Percentiles rank a stretch among this genome's conserved stretches.
phyloP scores from a whole-genome alignment of 208 protist genomes.

The Trypanosoma platydactyli region DNA sequence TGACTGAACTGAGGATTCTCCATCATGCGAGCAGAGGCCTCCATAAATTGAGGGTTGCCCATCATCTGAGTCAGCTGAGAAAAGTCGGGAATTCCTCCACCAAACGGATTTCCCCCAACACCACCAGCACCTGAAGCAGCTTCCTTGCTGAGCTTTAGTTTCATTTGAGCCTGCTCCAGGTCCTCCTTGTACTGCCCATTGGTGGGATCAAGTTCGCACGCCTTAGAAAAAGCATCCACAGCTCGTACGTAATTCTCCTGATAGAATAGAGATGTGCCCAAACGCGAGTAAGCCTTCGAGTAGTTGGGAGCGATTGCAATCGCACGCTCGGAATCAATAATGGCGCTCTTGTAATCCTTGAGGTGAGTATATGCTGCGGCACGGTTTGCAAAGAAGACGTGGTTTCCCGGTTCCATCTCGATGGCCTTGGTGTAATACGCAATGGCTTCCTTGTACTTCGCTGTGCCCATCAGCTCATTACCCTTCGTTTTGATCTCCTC shows the following conservation, averaged over 20 bases:
- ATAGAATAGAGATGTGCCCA: conserved; percentile 90
- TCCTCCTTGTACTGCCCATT: conserved; percentile 93
- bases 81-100: conserved; percentile 74
- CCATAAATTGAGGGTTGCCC: conserved; percentile 92
- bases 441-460: conserved; percentile 93
- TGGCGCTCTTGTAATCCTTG: conserved; percentile 86
- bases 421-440: conserved; percentile 93
- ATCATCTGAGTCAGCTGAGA: conserved; percentile 80
- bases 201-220: conserved; percentile 88
- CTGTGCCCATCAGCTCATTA: conserved; percentile 89
- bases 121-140: conserved; percentile 31
- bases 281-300: conserved; percentile 89
- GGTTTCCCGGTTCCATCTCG: conserved; percentile 86
- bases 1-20: conserved; percentile 89
- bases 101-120: conserved; percentile 38
- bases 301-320: conserved; percentile 86
- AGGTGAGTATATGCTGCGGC: conserved; percentile 91
- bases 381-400: conserved; percentile 91
- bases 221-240: conserved; percentile 89
- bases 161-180: conserved; percentile 87
- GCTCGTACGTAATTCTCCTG: conserved; percentile 82
- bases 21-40: conserved; percentile 88
- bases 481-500: conserved; percentile 93
- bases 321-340: conserved; percentile 90
- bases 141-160: conserved; percentile 40